These are phyloP conservation scores for Proliferodiscus dingleyae DNA, from an alignment of 2,329 filamentous ascomycete genomes.

Conservation along the genomic window DNA sequence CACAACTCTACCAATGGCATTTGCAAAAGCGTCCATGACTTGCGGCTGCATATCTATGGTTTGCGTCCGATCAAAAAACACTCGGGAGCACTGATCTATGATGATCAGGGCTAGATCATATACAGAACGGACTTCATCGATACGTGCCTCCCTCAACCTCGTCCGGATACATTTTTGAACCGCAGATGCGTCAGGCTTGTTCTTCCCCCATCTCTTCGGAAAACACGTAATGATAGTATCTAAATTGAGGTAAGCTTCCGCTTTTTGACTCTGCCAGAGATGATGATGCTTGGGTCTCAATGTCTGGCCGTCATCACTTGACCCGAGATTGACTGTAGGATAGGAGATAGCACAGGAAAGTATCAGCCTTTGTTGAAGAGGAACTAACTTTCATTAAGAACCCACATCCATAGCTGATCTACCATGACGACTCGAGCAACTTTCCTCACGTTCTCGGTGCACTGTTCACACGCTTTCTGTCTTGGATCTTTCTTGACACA, in stretches of 20 bases:
- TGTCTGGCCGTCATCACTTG: too few relatives aligned
- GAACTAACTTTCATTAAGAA: conserved; percentile 32
- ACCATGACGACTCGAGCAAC: conserved; percentile 35
- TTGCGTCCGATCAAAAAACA: conserved; percentile 37
- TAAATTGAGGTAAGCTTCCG: conserved; percentile 5
- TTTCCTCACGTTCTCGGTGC: conserved; percentile 3
- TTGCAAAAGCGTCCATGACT: conserved; percentile 39
- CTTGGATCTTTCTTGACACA: not conserved
- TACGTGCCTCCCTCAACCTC: conserved; percentile 24
- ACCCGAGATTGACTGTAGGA: too few relatives aligned
- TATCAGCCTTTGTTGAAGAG: too few relatives aligned
- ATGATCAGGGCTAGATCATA: conserved; percentile 38
- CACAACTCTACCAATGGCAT: conserved; percentile 39
- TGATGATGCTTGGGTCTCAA: too few relatives aligned
- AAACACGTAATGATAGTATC: conserved; percentile 39
- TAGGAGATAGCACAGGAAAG: too few relatives aligned
- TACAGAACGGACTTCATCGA: conserved; percentile 32
- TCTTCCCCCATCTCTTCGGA: conserved; percentile 37
- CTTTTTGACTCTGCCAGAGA: too few relatives aligned
- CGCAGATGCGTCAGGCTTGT: conserved; percentile 36
- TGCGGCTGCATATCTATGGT: conserved; percentile 32
- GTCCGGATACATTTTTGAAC: conserved; percentile 37
- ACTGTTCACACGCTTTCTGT: conserved; percentile 3
- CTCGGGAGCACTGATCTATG: conserved; percentile 35
- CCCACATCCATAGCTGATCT: conserved; percentile 41